These are phyloP conservation scores for Xerophyta viscosa DNA, from an alignment of 106 monocot species.

Conservation along the genomic window DNA sequence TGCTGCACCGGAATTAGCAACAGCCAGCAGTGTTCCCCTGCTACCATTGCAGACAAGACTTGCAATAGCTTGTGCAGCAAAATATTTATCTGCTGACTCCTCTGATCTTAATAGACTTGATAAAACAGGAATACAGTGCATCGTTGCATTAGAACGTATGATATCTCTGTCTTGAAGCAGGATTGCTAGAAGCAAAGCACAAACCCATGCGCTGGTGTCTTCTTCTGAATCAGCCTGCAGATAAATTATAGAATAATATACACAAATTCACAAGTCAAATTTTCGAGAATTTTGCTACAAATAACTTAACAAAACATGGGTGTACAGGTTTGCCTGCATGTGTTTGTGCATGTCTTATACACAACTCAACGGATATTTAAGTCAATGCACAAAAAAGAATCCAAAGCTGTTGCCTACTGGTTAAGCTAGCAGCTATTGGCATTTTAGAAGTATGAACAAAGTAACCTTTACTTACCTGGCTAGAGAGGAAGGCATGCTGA, in stretches of 20 bases:
- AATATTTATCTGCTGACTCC: slow-evolving; percentile 69
- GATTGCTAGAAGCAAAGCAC: slow-evolving; percentile 76
- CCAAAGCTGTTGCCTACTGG: background rate
- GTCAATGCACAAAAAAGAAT: background rate
- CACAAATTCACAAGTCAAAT: too few species aligned
- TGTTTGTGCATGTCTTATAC: background rate
- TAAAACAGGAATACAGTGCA: slow-evolving; percentile 78
- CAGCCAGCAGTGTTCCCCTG: slow-evolving; percentile 71
- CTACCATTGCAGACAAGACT: slow-evolving; percentile 82
- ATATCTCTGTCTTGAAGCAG: slow-evolving; percentile 76
- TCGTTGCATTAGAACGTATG: slow-evolving; percentile 50
- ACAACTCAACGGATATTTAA: background rate
- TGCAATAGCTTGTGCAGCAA: slow-evolving; percentile 89
- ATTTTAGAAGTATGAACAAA: background rate
- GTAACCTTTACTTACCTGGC: slow-evolving; percentile 44
- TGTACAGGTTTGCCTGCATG: background rate
- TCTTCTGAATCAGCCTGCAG: slow-evolving; percentile 78
- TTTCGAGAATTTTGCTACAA: too few species aligned
- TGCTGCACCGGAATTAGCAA: slow-evolving; percentile 88
- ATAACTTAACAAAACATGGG: too few species aligned
- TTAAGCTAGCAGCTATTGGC: background rate
- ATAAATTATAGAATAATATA: background rate
- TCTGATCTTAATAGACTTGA: slow-evolving; percentile 79
- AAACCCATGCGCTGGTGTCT: slow-evolving; percentile 73
- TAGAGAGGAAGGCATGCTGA: slow-evolving; percentile 41